A percentile compares a stretch with the other conserved stretches of the same genome.
These are phyloP conservation scores for Esteya vermicola DNA, from an alignment of 2,329 filamentous ascomycete species.

Conservation along the genomic window DNA sequence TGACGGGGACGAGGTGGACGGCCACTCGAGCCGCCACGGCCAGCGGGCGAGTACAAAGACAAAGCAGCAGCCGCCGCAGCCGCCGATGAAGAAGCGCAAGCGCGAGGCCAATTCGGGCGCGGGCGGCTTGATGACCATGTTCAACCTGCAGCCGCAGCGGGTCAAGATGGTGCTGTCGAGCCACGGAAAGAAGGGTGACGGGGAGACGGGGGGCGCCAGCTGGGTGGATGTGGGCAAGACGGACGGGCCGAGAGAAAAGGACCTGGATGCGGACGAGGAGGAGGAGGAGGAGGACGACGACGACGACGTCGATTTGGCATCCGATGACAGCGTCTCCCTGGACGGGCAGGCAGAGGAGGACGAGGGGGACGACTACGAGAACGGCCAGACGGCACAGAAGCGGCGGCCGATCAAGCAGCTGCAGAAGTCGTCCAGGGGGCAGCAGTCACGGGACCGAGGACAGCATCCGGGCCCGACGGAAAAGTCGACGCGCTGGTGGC, in stretches of 20 bases:
- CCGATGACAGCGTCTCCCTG: slow-evolving; percentile 1
- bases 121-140: slow-evolving; percentile 34
- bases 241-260: slow-evolving; percentile 17
- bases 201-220: slow-evolving; percentile 18
- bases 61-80: background rate
- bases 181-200: background rate
- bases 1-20: background rate
- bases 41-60: background rate
- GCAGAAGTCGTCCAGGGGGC: background rate
- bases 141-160: slow-evolving; percentile 28
- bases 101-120: slow-evolving; percentile 35
- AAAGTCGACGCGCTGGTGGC: slow-evolving; percentile 44
- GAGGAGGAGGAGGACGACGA: slow-evolving; percentile 21
- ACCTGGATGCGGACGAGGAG: too few species aligned
- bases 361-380: slow-evolving; percentile 7
- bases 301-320: too few species aligned
- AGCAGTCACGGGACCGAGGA: background rate
- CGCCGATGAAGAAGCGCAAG: slow-evolving; percentile 35
- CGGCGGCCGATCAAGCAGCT: slow-evolving; percentile 13
- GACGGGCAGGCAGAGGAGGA: slow-evolving; percentile 10
- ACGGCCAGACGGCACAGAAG: slow-evolving; percentile 1
- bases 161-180: slow-evolving; percentile 20
- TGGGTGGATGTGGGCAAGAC: slow-evolving; percentile 21
- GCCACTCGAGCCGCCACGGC: slow-evolving; percentile 11
- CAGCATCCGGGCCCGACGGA: background rate